Evolutionary conservation across 2,329 filamentous ascomycete species (phyloP), one percentile per base, ranked within the genome.

Genomic region (Trichoderma sp.): DNA sequence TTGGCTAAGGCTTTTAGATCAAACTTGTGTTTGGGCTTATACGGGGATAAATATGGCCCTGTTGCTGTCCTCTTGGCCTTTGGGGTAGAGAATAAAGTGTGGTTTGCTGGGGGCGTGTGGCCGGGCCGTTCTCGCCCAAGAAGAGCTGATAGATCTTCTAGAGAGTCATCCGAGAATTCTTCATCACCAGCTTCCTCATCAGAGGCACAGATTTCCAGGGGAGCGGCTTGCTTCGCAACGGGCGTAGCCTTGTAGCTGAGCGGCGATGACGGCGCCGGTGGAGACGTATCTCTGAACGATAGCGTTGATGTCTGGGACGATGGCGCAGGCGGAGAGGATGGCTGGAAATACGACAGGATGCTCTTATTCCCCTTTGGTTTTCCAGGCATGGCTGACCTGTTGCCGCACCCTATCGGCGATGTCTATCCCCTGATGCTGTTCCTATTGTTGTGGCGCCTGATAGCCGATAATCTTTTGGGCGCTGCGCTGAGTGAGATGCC

Each of bases 171-270:
- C 21, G 88, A 88, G 21, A 75, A 77, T 47, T 72, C 73, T 47
- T 83, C 86, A 72, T 89, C 84, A 33, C 85, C 85, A 21, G 86
- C 86, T n/a, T 92, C 91, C 11, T 91, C 90, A 74, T 94, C 92
- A 0, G 92, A 94, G 66, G 87, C 89, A 57, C 84, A 85, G 52
- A 94, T 91, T 68, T 90, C 53, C 58, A 53, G 5, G 3, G 31
- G 64, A 14, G 68, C 27, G 21, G 24, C 21, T 19, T 33, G 69
- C 11, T 31, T 70, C 19, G 66, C 52, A 5, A 49, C 29, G 14
- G 77, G 75, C n/a, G 76, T 78, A 21, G 69, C 61, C 62, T 74
- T 75, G 55, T 73, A 58, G 62, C 75, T 70, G n/a, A 70, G 70
- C 14, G 74, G 73, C 27, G 77, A 76, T 27, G 76, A 75, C 27